Evolutionary conservation across 2,329 filamentous ascomycete genomes (phyloP).

Genomic region (Fusarium pininemorale): DNA sequence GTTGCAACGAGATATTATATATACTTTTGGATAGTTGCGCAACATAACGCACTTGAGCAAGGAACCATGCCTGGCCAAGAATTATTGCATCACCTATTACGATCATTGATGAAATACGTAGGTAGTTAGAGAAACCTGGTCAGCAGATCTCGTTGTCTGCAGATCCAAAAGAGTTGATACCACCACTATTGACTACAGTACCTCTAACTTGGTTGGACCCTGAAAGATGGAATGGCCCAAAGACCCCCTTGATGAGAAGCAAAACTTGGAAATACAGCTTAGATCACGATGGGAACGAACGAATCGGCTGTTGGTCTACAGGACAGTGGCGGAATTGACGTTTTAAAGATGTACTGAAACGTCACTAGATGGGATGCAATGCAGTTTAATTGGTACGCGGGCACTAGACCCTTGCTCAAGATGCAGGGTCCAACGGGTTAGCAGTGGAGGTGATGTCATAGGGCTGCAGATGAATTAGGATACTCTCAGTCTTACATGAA

Average conservation of each 20-base stretch:
- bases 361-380: slow-evolving; percentile 28
- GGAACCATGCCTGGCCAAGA: neutral
- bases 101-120: slow-evolving; percentile 26
- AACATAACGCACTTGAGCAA: neutral
- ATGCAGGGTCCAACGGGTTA: slow-evolving; percentile 37
- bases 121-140: slow-evolving; percentile 3
- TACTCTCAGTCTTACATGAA: neutral
- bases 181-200: neutral
- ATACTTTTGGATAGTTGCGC: neutral
- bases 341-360: slow-evolving; percentile 22
- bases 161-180: neutral
- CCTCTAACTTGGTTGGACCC: neutral
- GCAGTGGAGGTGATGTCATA: slow-evolving; percentile 40
- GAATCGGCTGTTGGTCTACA: neutral
- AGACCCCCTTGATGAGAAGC: neutral
- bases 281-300: neutral
- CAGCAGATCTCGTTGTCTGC: neutral
- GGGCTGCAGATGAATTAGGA: neutral
- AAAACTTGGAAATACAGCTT: slow-evolving; percentile 30
- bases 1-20: slow-evolving; percentile 18
- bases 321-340: slow-evolving; percentile 21
- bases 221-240: neutral
- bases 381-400: slow-evolving; percentile 28
- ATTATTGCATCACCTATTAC: slow-evolving; percentile 36
- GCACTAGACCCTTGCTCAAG: neutral